These are phyloP conservation scores for Fraxinus velutina DNA, from an alignment of 305 asterid genomes.

Conservation along the genomic window DNA sequence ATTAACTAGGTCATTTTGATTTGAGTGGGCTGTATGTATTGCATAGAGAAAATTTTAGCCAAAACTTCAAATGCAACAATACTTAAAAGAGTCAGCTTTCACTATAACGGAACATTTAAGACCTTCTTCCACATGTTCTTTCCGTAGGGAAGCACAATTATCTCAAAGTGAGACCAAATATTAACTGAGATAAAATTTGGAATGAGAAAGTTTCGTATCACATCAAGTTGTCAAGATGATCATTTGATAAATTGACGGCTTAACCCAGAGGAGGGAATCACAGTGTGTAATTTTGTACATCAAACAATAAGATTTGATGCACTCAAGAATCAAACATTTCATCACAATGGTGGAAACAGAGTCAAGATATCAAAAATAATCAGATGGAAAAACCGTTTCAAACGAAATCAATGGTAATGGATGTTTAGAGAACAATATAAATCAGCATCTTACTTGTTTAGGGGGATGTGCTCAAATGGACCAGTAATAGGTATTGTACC, in stretches of 20 bases:
- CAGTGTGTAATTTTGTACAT: not conserved
- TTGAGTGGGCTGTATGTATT: not conserved
- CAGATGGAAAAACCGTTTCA: not conserved
- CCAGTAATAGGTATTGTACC: slow-evolving; percentile 84
- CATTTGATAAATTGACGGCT: not conserved
- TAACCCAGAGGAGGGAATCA: not conserved
- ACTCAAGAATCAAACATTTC: not conserved
- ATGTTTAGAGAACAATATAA: not conserved
- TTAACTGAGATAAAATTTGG: not conserved
- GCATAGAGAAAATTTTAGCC: not conserved
- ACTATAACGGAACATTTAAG: not conserved
- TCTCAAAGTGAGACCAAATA: not conserved
- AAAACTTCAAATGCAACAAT: not conserved
- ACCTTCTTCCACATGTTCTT: not conserved
- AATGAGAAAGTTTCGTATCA: not conserved
- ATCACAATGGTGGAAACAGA: slow-evolving; percentile 14
- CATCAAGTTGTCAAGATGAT: not conserved
- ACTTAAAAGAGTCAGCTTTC: not conserved
- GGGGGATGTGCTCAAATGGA: slow-evolving; percentile 85
- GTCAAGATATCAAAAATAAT: not conserved
- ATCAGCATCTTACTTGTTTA: slow-evolving; percentile 63
- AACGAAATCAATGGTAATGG: not conserved
- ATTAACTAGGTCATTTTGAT: not conserved
- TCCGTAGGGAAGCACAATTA: not conserved
- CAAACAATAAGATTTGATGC: not conserved